phyloP scores from a whole-genome alignment of 2,329 filamentous ascomycete genomes.

The Pezicula rhizophila region DNA sequence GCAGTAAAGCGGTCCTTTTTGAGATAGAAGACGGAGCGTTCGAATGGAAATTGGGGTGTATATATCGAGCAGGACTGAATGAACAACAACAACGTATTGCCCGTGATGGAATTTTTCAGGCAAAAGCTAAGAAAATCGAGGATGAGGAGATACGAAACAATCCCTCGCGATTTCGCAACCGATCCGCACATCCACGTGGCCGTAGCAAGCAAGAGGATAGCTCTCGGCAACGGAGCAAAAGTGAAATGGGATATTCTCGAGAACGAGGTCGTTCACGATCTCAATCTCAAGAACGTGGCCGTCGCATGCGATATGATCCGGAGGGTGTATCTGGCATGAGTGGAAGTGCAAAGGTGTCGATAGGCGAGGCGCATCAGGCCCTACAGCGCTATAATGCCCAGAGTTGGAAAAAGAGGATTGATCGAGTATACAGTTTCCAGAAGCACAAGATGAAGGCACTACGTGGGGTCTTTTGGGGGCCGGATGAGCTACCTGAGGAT shows the following conservation, averaged over 20 bases:
- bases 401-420: constrained; percentile 89
- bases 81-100: constrained; percentile 89
- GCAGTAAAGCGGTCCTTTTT: constrained; percentile 76
- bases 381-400: constrained; percentile 78
- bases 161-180: constrained; percentile 45
- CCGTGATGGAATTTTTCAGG: constrained; percentile 79
- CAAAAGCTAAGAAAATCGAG: constrained; percentile 80
- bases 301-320: constrained; percentile 67
- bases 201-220: constrained; percentile 21
- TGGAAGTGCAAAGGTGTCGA: constrained; percentile 63
- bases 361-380: constrained; percentile 68
- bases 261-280: constrained; percentile 24
- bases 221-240: constrained; percentile 23
- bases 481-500: constrained; percentile 75
- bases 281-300: constrained; percentile 25
- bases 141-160: constrained; percentile 60
- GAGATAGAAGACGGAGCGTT: constrained; percentile 95
- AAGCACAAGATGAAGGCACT: constrained; percentile 72
- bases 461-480: constrained; percentile 73
- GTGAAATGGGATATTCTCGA: constrained; percentile 21
- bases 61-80: constrained; percentile 81
- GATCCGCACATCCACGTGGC: constrained; percentile 37
- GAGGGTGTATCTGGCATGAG: constrained; percentile 70
- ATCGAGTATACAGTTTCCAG: constrained; percentile 64
- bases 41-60: constrained; percentile 93